These are phyloP conservation scores for Niveomyces coronatus DNA, from an alignment of 2,329 filamentous ascomycete species.

Conservation along the genomic window DNA sequence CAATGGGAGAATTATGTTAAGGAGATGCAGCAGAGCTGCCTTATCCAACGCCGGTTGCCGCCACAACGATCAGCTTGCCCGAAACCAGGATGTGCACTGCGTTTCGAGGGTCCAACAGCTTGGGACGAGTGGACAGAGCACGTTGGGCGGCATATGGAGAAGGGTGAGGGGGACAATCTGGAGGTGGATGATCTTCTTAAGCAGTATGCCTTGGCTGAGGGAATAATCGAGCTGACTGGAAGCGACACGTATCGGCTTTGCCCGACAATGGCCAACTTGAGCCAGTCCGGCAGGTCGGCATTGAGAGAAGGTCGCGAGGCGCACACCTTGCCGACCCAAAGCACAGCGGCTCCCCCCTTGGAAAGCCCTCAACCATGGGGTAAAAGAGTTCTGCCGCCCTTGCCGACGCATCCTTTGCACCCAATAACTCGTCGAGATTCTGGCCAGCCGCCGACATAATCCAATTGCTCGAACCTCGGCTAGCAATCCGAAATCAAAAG, in stretches of 20 bases:
- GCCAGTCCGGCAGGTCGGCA: constrained; percentile 7
- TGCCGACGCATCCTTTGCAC: background rate
- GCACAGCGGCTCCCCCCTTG: background rate
- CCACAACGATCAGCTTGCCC: constrained; percentile 64
- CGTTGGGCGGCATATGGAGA: constrained; percentile 81
- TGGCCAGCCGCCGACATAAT: too few species aligned
- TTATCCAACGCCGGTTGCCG: constrained; percentile 55
- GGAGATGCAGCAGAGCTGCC: constrained; percentile 64
- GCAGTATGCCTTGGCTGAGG: constrained; percentile 52
- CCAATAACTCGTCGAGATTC: too few species aligned
- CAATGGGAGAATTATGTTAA: constrained; percentile 58
- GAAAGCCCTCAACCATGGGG: constrained; percentile 5
- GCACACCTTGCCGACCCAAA: constrained; percentile 4
- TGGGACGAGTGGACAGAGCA: constrained; percentile 95
- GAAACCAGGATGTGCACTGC: constrained; percentile 57
- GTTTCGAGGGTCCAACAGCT: constrained; percentile 60
- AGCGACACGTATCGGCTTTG: background rate
- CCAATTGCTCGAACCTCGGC: too few species aligned
- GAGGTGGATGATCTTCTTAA: constrained; percentile 48
- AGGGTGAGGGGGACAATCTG: constrained; percentile 47
- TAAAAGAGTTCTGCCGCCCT: background rate
- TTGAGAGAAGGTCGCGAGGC: constrained; percentile 19
- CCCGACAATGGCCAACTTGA: constrained; percentile 12
- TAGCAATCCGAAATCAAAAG: too few species aligned
- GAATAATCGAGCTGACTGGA: constrained; percentile 49